Evolutionary conservation across 768 basidiomycete genomes (phyloP).

Genomic region (Calocybe cyanea): DNA sequence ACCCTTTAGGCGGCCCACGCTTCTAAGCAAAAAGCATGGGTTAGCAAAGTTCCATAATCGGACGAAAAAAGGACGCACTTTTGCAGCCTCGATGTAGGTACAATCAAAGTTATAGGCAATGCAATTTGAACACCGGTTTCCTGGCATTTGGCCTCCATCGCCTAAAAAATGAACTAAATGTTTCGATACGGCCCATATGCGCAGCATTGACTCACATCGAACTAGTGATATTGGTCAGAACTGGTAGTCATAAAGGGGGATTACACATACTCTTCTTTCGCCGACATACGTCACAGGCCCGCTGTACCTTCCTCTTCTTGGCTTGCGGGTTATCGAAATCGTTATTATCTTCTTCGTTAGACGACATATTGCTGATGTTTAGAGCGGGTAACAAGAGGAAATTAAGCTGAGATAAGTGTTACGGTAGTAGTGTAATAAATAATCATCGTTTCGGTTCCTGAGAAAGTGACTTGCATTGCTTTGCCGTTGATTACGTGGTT

Average conservation of each 20-base stretch:
- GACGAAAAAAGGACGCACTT: constrained; percentile 38
- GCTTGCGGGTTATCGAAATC: constrained; percentile 38
- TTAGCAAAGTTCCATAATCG: not conserved
- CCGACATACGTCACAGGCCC: constrained; percentile 81
- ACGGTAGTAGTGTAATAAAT: constrained; percentile 9
- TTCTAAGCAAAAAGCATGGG: constrained; percentile 25
- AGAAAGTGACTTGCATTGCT: not conserved
- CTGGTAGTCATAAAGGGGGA: not conserved
- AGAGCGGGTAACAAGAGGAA: not conserved
- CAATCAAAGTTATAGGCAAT: constrained; percentile 60
- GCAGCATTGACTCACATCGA: constrained; percentile 49
- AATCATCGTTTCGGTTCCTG: constrained; percentile 12
- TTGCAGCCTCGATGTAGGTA: constrained; percentile 66
- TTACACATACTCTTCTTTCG: constrained; percentile 70
- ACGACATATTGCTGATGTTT: constrained; percentile 48
- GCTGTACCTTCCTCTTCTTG: constrained; percentile 61
- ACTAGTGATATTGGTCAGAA: constrained; percentile 34
- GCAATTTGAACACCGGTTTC: constrained; percentile 67
- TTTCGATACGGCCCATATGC: not conserved
- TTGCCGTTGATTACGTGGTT: constrained; percentile 13
- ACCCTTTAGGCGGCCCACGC: constrained; percentile 65
- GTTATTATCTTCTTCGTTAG: constrained; percentile 60
- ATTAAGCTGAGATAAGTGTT: constrained; percentile 11
- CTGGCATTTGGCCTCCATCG: constrained; percentile 70
- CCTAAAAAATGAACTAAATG: constrained; percentile 28